Evolutionary conservation across 2,329 filamentous ascomycete species (phyloP), one percentile per base, ranked within the genome.

Genomic region (Bipolaris sorokiniana): DNA sequence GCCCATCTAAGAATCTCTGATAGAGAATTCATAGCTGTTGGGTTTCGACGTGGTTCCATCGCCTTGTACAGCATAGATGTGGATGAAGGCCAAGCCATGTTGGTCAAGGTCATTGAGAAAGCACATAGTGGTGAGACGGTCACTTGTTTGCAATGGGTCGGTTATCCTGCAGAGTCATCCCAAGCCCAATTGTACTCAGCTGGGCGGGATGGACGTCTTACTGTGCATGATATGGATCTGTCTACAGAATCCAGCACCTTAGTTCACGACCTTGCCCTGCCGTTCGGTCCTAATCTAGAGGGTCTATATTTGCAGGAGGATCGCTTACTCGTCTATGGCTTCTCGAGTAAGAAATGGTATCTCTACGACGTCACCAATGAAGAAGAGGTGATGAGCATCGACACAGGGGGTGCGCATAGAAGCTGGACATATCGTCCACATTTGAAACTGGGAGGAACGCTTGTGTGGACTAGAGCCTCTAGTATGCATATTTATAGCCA

Each of bases 361-460:
- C 83, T 94, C 9, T 95, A 91, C 86, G 91, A 97, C 72, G 87
- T 90, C 70, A 87, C 86, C 0, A 80, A 80, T 1, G 87, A 91
- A 56, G 83, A 86, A 54, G 89, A 94, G 67, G 75, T 94, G 15
- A 84, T 89, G 52, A 83, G 81, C 0, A 82, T 96, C 28, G 88
- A 92, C 47, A 97, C 94, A 70, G 94, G 93, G 53, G 94, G 94
- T 33, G 88, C 88, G 0, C 92, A 97, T 70, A 85, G 94, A 52
- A 88, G 84, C 31, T 97, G 92, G 82, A 84, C 86, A 2, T 90
- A 84, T 61, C 70, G 74, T 18, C 74, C 72, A 28, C 31, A 48
- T 28, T 48, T 38, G 3, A 37, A 46, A 22, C 9, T 70, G 72
- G 58, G 78, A 38, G 82, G 82, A 1, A 82, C 80, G 26, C 87